These are phyloP conservation scores for Auricularia sp. DNA, from an alignment of 768 basidiomycete genomes.

Conservation along the genomic window DNA sequence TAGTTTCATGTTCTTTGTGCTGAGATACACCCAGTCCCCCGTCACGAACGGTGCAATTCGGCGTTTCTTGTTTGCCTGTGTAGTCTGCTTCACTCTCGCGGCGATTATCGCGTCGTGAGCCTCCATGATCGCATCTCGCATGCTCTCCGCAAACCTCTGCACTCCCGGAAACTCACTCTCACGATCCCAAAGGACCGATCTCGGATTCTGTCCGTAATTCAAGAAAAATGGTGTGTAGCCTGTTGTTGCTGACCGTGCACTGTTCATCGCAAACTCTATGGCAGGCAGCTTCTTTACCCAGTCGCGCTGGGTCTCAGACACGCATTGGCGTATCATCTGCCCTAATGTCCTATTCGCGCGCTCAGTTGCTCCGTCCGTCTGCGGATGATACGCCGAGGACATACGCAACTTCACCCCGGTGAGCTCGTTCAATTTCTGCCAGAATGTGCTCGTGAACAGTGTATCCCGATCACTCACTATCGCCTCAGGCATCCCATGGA, in stretches of 20 bases:
- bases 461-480: slow-evolving; percentile 35
- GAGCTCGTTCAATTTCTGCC: not conserved
- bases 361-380: slow-evolving; percentile 12
- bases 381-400: slow-evolving; percentile 33
- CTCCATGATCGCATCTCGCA: not conserved
- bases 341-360: not conserved
- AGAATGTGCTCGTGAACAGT: slow-evolving; percentile 4
- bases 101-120: not conserved
- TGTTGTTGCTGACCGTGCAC: not conserved
- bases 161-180: not conserved
- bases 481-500: slow-evolving; percentile 28
- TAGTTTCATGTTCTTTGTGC: not conserved
- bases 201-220: not conserved
- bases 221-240: not conserved
- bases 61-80: not conserved
- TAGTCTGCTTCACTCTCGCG: not conserved
- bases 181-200: not conserved
- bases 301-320: not conserved
- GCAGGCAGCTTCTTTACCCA: slow-evolving; percentile 2
- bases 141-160: not conserved
- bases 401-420: slow-evolving; percentile 18
- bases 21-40: not conserved
- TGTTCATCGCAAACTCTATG: not conserved
- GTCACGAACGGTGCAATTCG: not conserved
- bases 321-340: not conserved